Evolutionary conservation across 106 monocot species (phyloP).

Genomic region (Dioscorea zingiberensis): DNA sequence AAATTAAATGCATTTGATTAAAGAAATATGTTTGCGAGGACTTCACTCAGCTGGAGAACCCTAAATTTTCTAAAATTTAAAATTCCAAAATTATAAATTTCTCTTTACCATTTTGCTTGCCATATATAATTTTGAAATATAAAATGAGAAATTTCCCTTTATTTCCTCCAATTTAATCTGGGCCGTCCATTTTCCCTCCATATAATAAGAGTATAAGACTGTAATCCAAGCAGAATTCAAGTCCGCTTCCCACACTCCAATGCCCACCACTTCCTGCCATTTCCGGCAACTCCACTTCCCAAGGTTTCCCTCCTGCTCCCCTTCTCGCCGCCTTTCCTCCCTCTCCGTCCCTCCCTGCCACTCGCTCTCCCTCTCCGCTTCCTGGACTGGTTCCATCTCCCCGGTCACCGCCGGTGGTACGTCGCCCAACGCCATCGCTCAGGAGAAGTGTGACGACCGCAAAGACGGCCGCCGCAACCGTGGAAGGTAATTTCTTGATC

Average conservation of each 20-base stretch:
- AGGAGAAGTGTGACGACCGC: conserved; percentile 59
- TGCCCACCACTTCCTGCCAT: conserved; percentile 14
- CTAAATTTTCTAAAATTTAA: too few relatives aligned
- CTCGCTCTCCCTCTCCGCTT: not conserved
- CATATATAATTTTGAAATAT: too few relatives aligned
- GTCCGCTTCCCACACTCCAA: not conserved
- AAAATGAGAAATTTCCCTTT: too few relatives aligned
- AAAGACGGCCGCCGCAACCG: conserved; percentile 48
- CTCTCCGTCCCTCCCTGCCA: not conserved
- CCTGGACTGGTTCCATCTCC: not conserved
- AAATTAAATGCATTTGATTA: too few relatives aligned
- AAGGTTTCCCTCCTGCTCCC: not conserved
- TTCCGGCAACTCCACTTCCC: conserved; percentile 22
- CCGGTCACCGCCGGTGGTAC: not conserved
- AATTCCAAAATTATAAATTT: too few relatives aligned
- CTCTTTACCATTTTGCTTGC: too few relatives aligned
- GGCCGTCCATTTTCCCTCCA: too few relatives aligned
- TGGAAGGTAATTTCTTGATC: conserved; percentile 29
- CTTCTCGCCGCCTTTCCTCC: not conserved
- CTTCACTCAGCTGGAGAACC: too few relatives aligned
- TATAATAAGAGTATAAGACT: too few relatives aligned
- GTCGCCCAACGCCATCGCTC: conserved; percentile 11
- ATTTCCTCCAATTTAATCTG: too few relatives aligned
- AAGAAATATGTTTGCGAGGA: too few relatives aligned
- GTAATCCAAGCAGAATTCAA: too few relatives aligned